phyloP scores from a whole-genome alignment of 495 filamentous ascomycete genomes.

The Achaetomiella virescens region DNA sequence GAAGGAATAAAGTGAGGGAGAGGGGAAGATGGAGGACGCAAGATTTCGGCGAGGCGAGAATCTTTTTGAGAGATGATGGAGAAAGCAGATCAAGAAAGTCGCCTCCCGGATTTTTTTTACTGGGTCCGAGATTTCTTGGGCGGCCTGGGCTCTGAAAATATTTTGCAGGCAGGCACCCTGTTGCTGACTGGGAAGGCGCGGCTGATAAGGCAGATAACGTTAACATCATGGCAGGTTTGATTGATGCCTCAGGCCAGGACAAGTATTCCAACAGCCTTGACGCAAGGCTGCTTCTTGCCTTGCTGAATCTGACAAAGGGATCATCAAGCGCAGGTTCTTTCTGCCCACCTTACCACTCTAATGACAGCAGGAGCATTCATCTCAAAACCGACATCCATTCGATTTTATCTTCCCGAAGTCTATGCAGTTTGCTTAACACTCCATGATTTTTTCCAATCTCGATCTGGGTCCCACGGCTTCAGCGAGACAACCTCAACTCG shows the following conservation, averaged over 20 bases:
- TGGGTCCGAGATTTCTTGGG: background rate
- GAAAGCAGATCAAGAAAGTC: slow-evolving; percentile 4
- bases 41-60: slow-evolving; percentile 14
- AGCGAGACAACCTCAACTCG: too few relatives aligned
- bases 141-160: slow-evolving; percentile 6
- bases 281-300: too few relatives aligned
- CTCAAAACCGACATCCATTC: too few relatives aligned
- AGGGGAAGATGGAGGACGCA: background rate
- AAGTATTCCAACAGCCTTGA: too few relatives aligned
- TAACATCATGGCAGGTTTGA: background rate
- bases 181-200: background rate
- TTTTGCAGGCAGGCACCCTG: slow-evolving; percentile 12
- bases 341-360: background rate
- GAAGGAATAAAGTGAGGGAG: background rate
- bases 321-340: background rate
- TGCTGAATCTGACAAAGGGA: background rate
- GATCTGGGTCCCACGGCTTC: too few relatives aligned
- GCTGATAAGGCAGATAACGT: slow-evolving; percentile 9
- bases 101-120: slow-evolving; percentile 8
- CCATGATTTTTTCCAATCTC: too few relatives aligned
- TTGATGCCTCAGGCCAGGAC: slow-evolving; percentile 6
- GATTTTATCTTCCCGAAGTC: too few relatives aligned
- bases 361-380: too few relatives aligned
- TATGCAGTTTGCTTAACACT: too few relatives aligned
- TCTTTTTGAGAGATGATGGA: slow-evolving; percentile 5